Evolutionary conservation across 495 filamentous ascomycete genomes (phyloP).

Genomic region (Penicillium pancosmium): DNA sequence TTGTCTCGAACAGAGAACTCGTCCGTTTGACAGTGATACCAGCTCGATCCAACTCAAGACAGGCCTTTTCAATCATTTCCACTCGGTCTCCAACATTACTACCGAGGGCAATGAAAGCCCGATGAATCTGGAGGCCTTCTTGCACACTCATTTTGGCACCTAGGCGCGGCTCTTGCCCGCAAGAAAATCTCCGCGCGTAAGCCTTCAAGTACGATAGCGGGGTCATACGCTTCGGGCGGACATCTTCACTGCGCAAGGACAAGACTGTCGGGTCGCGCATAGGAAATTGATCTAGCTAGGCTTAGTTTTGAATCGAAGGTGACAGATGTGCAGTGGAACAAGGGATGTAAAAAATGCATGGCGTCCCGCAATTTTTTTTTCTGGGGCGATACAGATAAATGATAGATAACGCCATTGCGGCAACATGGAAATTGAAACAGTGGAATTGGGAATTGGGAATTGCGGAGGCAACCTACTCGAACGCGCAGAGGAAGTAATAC

Average conservation of each 20-base stretch:
- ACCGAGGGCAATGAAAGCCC: slow-evolving; percentile 83
- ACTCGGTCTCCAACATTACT: slow-evolving; percentile 92
- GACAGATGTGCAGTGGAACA: not conserved
- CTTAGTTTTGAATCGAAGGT: slow-evolving; percentile 10
- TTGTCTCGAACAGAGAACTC: slow-evolving; percentile 90
- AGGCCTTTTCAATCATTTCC: slow-evolving; percentile 78
- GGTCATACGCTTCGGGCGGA: slow-evolving; percentile 9
- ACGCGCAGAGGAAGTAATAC: slow-evolving; percentile 5
- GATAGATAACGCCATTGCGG: slow-evolving; percentile 17
- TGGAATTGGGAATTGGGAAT: not conserved
- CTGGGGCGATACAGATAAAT: slow-evolving; percentile 21
- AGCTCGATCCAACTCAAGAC: slow-evolving; percentile 68
- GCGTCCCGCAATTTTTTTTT: slow-evolving; percentile 14
- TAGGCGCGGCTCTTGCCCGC: slow-evolving; percentile 17
- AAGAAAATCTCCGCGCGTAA: slow-evolving; percentile 31
- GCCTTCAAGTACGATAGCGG: slow-evolving; percentile 17
- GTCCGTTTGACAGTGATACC: slow-evolving; percentile 77
- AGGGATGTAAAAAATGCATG: slow-evolving; percentile 7
- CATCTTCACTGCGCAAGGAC: slow-evolving; percentile 21
- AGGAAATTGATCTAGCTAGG: slow-evolving; percentile 8
- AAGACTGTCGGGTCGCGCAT: slow-evolving; percentile 13
- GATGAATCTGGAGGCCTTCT: slow-evolving; percentile 36
- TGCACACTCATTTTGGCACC: slow-evolving; percentile 30
- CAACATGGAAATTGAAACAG: not conserved
- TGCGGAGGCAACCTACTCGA: slow-evolving; percentile 21